Evolutionary conservation across 768 basidiomycete species (phyloP), one percentile per base, ranked within the genome.

Genomic region (Gymnopilus junonius): DNA sequence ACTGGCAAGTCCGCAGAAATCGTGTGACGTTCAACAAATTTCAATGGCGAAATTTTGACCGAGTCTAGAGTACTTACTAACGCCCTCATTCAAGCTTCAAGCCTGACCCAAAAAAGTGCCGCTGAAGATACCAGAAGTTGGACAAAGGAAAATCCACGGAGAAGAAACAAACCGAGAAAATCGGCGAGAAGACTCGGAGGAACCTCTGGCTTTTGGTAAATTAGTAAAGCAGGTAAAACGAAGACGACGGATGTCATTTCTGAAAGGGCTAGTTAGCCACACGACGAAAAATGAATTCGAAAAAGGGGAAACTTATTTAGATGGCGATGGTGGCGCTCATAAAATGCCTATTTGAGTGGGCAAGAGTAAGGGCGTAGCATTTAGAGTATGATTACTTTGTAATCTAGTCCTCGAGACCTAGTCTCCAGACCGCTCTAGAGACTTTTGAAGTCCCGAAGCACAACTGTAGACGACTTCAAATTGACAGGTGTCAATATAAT

Each of bases 1-100:
- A n/a, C n/a, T 20, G 7, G 25, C 39, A 39, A 20, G n/a, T 53
- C 60, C 63, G 66, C 42, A 67, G 50, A 60, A 62, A 67, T 56
- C 66, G 63, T 56, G 63, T 46, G 63, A 64, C 34, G 4, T 58
- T 21, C 56, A 14, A 37, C n/a, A 43, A 20, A 32, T 51, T 29
- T 51, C 17, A 27, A n/a, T n/a, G 17, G 8, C 39, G n/a, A n/a
- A n/a, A n/a, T n/a, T n/a, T n/a, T n/a, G n/a, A n/a, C n/a, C n/a
- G n/a, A n/a, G n/a, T n/a, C n/a, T n/a, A n/a, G n/a, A n/a, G n/a
- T n/a, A n/a, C n/a, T n/a, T n/a, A n/a, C n/a, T n/a, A n/a, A n/a
- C n/a, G n/a, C n/a, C n/a, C n/a, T n/a, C n/a, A n/a, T n/a, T n/a
- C n/a, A n/a, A n/a, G n/a, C n/a, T n/a, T n/a, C n/a, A n/a, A n/a